Evolutionary conservation across 805 yeast genomes (phyloP), one percentile per base, ranked within the genome.

Genomic region (Scheffersomyces stipitis): DNA sequence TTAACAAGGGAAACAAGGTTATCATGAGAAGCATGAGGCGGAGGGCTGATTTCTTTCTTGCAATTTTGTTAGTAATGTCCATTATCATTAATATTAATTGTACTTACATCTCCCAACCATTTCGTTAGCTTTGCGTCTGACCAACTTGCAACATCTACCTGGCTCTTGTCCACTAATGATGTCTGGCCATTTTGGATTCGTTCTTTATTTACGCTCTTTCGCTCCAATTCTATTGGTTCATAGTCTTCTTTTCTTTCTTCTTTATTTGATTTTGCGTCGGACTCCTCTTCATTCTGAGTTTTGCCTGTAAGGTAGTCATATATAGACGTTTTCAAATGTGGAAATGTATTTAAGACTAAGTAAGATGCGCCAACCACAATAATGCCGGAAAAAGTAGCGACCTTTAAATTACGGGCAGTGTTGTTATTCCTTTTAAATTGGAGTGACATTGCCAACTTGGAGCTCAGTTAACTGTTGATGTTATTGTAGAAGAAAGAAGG

Each of bases 1-100:
- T 61, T 56, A 65, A 65, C 71, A 60, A 70, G 66, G 69, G 76
- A 46, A 49, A 71, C 64, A 64, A 71, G 71, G 58, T 63, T 66
- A 58, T 59, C 58, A 57, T 59, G 63, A 62, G 71, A 54, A 63
- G 72, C 68, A 63, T 64, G 58, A 52, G 63, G 56, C 51, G 76
- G 72, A 61, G 70, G 56, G 51, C 55, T 51, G 61, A 70, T 59
- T 51, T 71, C 75, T 69, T 71, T 69, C 76, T 71, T 40, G 35
- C 10, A 41, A 43, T 14, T 44, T 31, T 36, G 58, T 54, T 54
- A 52, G 57, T 54, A 51, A 20, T 20, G 7, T 20, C 10, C 24
- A 20, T 7, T 20, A 10, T 20, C 9, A 20, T 10, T 7, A 20
- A 7, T 4, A 30, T 14, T 7, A 4, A 18, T 18, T 6, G 33